Evolutionary conservation across 805 yeast genomes (phyloP).

Genomic region (Candida saitoana): DNA sequence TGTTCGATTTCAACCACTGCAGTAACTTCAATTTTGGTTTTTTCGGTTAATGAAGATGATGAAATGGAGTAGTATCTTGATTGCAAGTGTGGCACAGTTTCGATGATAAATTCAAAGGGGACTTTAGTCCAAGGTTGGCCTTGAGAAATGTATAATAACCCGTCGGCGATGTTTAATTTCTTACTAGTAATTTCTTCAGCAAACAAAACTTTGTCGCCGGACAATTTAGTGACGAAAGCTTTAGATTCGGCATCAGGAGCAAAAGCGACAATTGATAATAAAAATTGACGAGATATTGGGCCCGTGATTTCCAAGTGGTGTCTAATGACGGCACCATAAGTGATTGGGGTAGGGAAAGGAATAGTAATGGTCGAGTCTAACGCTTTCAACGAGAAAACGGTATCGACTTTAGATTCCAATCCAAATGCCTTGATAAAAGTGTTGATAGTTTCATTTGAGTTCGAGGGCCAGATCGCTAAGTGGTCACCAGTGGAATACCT

Average conservation of each 20-base stretch:
- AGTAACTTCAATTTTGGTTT: constrained; percentile 73
- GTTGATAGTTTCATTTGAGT: constrained; percentile 70
- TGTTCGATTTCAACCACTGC: constrained; percentile 81
- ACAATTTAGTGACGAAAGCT: constrained; percentile 46
- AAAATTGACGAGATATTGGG: constrained; percentile 84
- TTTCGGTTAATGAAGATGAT: constrained; percentile 77
- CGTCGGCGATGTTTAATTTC: constrained; percentile 72
- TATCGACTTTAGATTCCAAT: constrained; percentile 47
- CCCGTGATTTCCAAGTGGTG: constrained; percentile 90
- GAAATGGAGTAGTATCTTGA: constrained; percentile 97
- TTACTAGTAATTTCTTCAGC: constrained; percentile 59
- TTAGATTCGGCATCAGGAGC: constrained; percentile 68
- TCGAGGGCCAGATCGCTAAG: constrained; percentile 91
- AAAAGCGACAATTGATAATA: constrained; percentile 69
- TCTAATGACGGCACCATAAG: constrained; percentile 82
- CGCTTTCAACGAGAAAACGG: constrained; percentile 60
- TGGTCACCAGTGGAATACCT: constrained; percentile 95
- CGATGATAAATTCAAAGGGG: constrained; percentile 82
- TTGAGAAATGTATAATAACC: constrained; percentile 55
- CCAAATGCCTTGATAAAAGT: constrained; percentile 62
- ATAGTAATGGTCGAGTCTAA: constrained; percentile 63
- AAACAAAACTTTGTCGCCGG: constrained; percentile 66
- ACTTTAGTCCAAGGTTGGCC: constrained; percentile 69
- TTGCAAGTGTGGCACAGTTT: constrained; percentile 73
- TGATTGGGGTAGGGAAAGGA: constrained; percentile 76